phyloP scores from a whole-genome alignment of 352 stramenopile species.

The Poterioochromonas sp. region DNA sequence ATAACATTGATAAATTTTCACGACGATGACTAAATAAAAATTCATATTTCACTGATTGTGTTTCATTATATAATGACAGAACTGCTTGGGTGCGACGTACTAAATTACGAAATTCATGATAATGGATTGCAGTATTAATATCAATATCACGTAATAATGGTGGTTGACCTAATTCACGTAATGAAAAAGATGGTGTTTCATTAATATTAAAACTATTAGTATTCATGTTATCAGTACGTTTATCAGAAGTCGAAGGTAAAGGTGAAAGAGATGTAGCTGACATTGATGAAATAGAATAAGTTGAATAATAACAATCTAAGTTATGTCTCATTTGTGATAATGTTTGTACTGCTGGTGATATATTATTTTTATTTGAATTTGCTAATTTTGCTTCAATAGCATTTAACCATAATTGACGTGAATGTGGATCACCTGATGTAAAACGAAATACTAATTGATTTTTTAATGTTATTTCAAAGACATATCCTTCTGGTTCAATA shows the following conservation, averaged over 20 bases:
- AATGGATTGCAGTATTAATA: not conserved
- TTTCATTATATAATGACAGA: not conserved
- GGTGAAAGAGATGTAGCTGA: not conserved
- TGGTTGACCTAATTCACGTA: not conserved
- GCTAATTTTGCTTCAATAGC: conserved; percentile 22
- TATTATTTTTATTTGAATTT: too few relatives aligned
- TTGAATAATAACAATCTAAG: too few relatives aligned
- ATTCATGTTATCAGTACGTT: not conserved
- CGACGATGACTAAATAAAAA: not conserved
- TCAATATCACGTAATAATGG: not conserved
- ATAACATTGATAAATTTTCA: not conserved
- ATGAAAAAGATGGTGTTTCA: not conserved
- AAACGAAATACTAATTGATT: conserved; percentile 6
- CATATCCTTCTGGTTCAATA: conserved; percentile 28
- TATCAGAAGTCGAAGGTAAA: not conserved
- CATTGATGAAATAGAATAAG: too few relatives aligned
- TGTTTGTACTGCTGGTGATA: too few relatives aligned
- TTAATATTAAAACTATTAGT: not conserved
- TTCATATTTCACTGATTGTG: not conserved
- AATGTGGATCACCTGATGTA: not conserved
- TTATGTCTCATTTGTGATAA: too few relatives aligned
- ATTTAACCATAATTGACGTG: conserved; percentile 2
- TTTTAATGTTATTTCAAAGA: conserved; percentile 27
- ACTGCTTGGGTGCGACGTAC: not conserved
- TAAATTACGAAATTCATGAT: conserved; percentile 12